Percentiles rank a stretch among this genome's conserved stretches.
Evolutionary conservation across 257 asterid species (phyloP).

Genomic region (Forsythia suspensa): DNA sequence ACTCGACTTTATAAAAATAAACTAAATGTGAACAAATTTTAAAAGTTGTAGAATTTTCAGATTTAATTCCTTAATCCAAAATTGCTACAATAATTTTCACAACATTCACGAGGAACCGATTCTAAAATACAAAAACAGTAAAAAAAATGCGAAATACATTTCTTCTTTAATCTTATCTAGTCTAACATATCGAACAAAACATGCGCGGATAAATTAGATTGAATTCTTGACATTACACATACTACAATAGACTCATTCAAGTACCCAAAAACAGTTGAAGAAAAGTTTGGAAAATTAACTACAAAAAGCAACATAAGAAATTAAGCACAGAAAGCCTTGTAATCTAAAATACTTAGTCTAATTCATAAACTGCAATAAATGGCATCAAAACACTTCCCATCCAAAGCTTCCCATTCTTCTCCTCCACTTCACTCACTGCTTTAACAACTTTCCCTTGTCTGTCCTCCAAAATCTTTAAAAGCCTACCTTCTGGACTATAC

Average conservation of each 20-base stretch:
- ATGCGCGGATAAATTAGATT: background rate
- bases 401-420: conserved; percentile 93
- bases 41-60: too few species aligned
- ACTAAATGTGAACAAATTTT: too few species aligned
- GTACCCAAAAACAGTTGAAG: background rate
- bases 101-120: too few species aligned
- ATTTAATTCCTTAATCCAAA: too few species aligned
- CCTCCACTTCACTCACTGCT: conserved; percentile 91
- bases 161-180: too few species aligned
- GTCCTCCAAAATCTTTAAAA: conserved; percentile 69
- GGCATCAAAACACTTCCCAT: conserved; percentile 92
- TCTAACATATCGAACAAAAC: background rate
- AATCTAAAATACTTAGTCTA: conserved; percentile 29
- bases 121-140: background rate
- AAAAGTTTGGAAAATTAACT: background rate
- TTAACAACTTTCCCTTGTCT: conserved; percentile 76
- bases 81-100: too few species aligned
- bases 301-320: background rate
- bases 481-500: conserved; percentile 80
- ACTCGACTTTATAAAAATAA: too few species aligned
- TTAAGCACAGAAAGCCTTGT: background rate
- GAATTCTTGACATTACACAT: background rate
- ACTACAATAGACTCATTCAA: background rate
- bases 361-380: conserved; percentile 69
- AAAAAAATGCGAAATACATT: too few species aligned